Evolutionary conservation across 2,329 filamentous ascomycete species (phyloP).

Genomic region (Arthrobotrys conoides): DNA sequence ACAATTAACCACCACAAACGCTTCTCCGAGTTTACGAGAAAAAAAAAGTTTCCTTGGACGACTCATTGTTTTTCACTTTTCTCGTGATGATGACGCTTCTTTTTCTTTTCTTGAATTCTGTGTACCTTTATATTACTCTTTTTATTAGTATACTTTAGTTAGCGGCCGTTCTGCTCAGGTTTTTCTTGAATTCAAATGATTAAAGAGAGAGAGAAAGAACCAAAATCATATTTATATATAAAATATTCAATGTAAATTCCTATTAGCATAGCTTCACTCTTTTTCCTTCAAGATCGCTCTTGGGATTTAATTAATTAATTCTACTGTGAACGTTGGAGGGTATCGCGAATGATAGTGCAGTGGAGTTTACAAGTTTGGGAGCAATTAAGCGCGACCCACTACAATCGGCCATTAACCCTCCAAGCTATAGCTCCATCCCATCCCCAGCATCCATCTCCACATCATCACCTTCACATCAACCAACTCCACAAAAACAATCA

Average conservation of each 20-base stretch:
- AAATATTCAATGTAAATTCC: too few relatives aligned
- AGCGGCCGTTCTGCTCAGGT: conserved; percentile 7
- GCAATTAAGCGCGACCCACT: conserved; percentile 4
- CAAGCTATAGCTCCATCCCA: conserved; percentile 1
- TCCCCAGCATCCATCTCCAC: too few relatives aligned
- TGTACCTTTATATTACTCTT: conserved; percentile 23
- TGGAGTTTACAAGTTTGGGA: too few relatives aligned
- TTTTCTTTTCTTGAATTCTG: conserved; percentile 17
- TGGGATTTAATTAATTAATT: too few relatives aligned
- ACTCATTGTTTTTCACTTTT: neutral
- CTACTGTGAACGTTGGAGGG: too few relatives aligned
- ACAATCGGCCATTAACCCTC: neutral
- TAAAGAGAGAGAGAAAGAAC: neutral
- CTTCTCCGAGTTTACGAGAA: conserved; percentile 5
- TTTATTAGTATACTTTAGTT: conserved; percentile 18
- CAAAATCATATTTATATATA: neutral
- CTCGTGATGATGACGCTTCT: neutral
- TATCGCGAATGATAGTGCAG: too few relatives aligned
- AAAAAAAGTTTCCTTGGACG: conserved; percentile 22
- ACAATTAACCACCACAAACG: neutral
- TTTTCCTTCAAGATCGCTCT: too few relatives aligned
- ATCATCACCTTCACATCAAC: too few relatives aligned
- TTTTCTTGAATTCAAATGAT: neutral
- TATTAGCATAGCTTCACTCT: too few relatives aligned
- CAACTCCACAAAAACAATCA: too few relatives aligned